Conservation (phyloP, 2,329 filamentous ascomycete genomes). For the Monilinia polystroma region DNA sequence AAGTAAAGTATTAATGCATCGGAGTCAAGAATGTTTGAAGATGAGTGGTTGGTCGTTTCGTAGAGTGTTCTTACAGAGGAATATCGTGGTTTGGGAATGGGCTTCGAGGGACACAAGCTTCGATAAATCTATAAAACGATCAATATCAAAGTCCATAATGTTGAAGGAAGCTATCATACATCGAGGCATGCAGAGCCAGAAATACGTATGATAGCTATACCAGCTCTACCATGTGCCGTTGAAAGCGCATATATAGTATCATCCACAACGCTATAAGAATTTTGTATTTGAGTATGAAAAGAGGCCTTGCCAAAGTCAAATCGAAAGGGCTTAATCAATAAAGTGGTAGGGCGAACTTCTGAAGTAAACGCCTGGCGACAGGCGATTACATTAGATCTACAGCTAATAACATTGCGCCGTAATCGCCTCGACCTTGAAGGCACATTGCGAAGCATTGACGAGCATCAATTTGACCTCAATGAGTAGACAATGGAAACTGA, state of each 20-base stretch:
- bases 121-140: slow-evolving; percentile 57
- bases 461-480: background rate
- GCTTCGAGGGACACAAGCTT: slow-evolving; percentile 55
- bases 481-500: too few relatives aligned
- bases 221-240: slow-evolving; percentile 79
- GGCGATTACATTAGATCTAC: background rate
- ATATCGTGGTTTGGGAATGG: slow-evolving; percentile 56
- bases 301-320: too few relatives aligned
- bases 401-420: background rate
- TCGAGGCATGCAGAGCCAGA: slow-evolving; percentile 75
- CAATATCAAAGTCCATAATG: slow-evolving; percentile 21
- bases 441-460: slow-evolving; percentile 24
- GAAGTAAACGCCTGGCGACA: background rate
- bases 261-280: background rate
- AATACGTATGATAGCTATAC: slow-evolving; percentile 85
- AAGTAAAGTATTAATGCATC: slow-evolving; percentile 72
- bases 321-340: background rate
- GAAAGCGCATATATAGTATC: slow-evolving; percentile 89
- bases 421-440: slow-evolving; percentile 8
- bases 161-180: slow-evolving; percentile 45
- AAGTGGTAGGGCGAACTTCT: background rate
- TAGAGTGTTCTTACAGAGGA: slow-evolving; percentile 76
- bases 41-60: slow-evolving; percentile 48
- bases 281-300: background rate
- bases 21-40: slow-evolving; percentile 57